Evolutionary conservation across 805 yeast species (phyloP).

Genomic region (Millerozyma miso): DNA sequence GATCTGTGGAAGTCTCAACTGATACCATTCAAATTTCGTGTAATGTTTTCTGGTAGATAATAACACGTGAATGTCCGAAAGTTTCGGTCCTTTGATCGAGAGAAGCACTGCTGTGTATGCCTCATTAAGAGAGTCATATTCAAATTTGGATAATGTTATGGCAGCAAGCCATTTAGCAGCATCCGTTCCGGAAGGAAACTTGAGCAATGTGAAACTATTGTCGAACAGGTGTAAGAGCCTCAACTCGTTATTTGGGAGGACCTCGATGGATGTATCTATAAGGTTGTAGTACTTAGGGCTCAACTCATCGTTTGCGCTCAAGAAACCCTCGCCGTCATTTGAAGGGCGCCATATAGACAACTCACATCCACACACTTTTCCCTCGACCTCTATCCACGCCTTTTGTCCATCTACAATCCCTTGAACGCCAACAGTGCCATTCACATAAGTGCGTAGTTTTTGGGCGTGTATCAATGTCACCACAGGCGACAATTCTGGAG

Average conservation of each 20-base stretch:
- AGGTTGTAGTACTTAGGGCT: conserved; percentile 52
- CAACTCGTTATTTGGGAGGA: conserved; percentile 16
- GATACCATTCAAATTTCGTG: conserved; percentile 57
- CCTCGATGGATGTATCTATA: conserved; percentile 34
- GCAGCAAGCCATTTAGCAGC: conserved; percentile 43
- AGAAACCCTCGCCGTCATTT: conserved; percentile 19
- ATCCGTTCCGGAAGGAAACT: conserved; percentile 18
- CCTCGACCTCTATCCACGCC: conserved; percentile 32
- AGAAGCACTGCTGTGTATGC: conserved; percentile 62
- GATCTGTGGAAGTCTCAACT: conserved; percentile 54
- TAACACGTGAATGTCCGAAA: conserved; percentile 57
- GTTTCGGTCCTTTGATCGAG: conserved; percentile 51
- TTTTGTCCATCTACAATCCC: conserved; percentile 16
- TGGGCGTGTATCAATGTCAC: conserved; percentile 70
- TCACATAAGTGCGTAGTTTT: conserved; percentile 58
- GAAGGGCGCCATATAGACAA: conserved; percentile 45
- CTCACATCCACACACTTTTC: conserved; percentile 50
- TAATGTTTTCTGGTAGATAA: conserved; percentile 46
- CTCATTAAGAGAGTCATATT: conserved; percentile 53
- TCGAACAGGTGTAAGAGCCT: conserved; percentile 27
- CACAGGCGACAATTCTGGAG: conserved; percentile 68
- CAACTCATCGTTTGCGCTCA: conserved; percentile 33
- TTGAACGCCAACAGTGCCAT: conserved; percentile 43
- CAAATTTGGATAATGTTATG: conserved; percentile 52
- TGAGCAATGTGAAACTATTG: conserved; percentile 20